Base-by-base conservation (phyloP, 2,329 filamentous ascomycete genomes). In the Aspergillus persii region DNA sequence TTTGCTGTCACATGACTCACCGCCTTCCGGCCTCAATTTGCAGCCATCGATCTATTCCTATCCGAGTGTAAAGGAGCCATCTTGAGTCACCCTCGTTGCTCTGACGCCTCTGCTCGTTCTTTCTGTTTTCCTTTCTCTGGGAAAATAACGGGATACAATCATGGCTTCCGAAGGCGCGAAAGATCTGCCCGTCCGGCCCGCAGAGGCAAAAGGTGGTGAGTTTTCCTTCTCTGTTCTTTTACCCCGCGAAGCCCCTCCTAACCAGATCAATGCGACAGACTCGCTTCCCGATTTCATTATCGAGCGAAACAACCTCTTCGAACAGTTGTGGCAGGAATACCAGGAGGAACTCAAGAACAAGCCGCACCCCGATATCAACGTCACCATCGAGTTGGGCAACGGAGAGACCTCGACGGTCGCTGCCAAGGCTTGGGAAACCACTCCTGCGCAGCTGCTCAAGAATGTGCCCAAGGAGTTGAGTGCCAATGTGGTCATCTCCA, bases 361-460 rank as follows among this genome's bases (percentile, higher is more conserved):
- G 63, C 74, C 75, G 26, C 79, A 79, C 58, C 68, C 76, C 15
- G 74, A 79, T 48, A 81, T 82, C 66, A 79, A 76, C 44, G 83
- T 86, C 66, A 77, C 76, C 55, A 70, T 81, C 53, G 74, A 78
- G 55, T 70, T 79, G 53, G 78, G 75, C 29, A 67, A 77, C 55
- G 77, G 76, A 47, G 74, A 74, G 55, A 72, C 74, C 30, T 71
- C 73, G 57, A 69, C 71, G 7, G 66, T 81, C 56, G 67, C 76
- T 53, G 95, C 90, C 63, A 94, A 89, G 66, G 88, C 92, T 53
- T 98, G 90, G 89, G 91, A 96, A 80, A 97, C 92, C 66, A 96
- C 92, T 15, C 95, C 95, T 5, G 89, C 69, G 88, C 96, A 76
- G 86, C 77, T 81, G 86, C 63, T 90, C 86, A 78, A 85, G 83